Percentiles rank a stretch among this genome's conserved stretches.
Evolutionary conservation across 164 flowering plant genomes (phyloP).

Genomic region (Annona squamosa): DNA sequence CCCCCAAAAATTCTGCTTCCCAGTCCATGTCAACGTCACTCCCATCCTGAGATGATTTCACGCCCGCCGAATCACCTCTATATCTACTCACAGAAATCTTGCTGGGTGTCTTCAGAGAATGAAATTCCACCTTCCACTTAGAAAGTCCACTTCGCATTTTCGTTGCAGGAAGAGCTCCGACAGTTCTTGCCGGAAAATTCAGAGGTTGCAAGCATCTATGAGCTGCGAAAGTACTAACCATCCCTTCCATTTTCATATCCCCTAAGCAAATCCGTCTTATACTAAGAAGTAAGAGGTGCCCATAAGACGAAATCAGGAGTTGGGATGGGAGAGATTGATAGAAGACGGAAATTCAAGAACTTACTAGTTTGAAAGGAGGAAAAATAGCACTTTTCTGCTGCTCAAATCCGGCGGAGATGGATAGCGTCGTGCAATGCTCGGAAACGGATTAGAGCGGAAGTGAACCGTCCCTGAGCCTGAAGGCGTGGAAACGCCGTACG

Average conservation of each 20-base stretch:
- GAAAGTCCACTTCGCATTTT: conserved; percentile 16
- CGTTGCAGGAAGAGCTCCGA: conserved; percentile 5
- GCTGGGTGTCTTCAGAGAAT: conserved; percentile 3
- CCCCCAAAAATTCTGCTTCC: conserved; percentile 68
- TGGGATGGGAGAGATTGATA: too few relatives aligned
- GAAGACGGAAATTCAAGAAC: too few relatives aligned
- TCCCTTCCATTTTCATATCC: conserved; percentile 21
- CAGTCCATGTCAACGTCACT: conserved; percentile 35
- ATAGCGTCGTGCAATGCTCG: too few relatives aligned
- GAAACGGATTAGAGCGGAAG: too few relatives aligned
- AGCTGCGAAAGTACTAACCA: conserved; percentile 18
- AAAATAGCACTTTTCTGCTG: too few relatives aligned
- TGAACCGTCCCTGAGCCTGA: too few relatives aligned
- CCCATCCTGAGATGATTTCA: conserved; percentile 9
- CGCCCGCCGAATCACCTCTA: neutral
- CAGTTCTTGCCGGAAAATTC: conserved; percentile 11
- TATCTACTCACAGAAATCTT: conserved; percentile 7
- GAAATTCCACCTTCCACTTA: conserved; percentile 1
- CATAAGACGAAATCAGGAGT: too few relatives aligned
- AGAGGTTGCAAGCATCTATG: conserved; percentile 19
- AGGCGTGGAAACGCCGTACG: too few relatives aligned
- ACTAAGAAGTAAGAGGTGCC: too few relatives aligned
- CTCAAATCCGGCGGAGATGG: too few relatives aligned
- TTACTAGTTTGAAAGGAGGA: too few relatives aligned
- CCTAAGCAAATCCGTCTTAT: too few relatives aligned